Evolutionary conservation across 106 monocot genomes (phyloP).

Genomic region (Acorus gramineus): DNA sequence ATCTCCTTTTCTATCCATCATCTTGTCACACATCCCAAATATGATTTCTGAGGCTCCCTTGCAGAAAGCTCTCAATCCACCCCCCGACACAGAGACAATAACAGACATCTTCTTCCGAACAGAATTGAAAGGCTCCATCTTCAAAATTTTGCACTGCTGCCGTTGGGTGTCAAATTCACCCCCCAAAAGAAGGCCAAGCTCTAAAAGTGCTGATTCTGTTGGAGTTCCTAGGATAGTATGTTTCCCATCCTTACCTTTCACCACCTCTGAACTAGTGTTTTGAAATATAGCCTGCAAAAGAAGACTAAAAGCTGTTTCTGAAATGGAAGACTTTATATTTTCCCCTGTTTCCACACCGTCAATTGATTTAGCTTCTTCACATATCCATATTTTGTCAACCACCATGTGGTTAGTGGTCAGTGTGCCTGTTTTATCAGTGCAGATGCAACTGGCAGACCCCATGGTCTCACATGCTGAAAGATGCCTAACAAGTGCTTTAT

Average conservation of each 20-base stretch:
- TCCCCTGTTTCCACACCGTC: constrained; percentile 25
- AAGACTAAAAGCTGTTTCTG: constrained; percentile 31
- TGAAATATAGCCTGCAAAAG: constrained; percentile 76
- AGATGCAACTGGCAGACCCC: constrained; percentile 93
- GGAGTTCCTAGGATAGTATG: constrained; percentile 71
- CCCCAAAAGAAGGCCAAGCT: constrained; percentile 74
- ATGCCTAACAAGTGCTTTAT: constrained; percentile 83
- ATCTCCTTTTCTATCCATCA: constrained; percentile 53
- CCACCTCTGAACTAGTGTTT: constrained; percentile 77
- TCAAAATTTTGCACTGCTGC: constrained; percentile 41
- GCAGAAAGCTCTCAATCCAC: constrained; percentile 50
- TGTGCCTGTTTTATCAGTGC: constrained; percentile 98
- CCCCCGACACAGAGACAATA: constrained; percentile 48
- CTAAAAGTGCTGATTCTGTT: constrained; percentile 81
- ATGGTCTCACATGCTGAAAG: constrained; percentile 96
- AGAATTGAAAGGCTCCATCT: constrained; percentile 96
- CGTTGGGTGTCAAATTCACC: constrained; percentile 27
- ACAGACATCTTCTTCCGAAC: constrained; percentile 92
- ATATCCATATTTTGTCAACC: constrained; percentile 76
- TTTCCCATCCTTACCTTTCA: constrained; percentile 52
- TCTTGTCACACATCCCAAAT: constrained; percentile 64
- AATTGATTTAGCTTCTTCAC: constrained; percentile 36
- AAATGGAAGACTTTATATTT: constrained; percentile 29
- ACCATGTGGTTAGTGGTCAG: constrained; percentile 97
- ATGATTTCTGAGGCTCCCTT: constrained; percentile 96